Conservation (phyloP, 179 eudicot genomes). For the Nepenthes alata region DNA sequence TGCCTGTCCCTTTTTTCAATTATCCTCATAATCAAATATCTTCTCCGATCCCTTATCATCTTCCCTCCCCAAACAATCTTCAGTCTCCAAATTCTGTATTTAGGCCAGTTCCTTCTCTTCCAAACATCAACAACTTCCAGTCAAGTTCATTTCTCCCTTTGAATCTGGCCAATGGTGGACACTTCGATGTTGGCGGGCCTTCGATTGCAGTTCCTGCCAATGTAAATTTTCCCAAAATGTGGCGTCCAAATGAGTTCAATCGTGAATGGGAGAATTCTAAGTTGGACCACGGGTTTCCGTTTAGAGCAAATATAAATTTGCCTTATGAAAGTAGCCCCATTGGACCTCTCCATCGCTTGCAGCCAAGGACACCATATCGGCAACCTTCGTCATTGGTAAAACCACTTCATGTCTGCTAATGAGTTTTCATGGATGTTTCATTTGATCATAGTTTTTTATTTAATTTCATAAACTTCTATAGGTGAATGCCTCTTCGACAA, state of each 20-base stretch:
- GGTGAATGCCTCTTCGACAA: constrained; percentile 42
- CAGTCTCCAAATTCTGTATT: constrained; percentile 14
- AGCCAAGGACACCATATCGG: constrained; percentile 35
- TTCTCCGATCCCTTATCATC: constrained; percentile 9
- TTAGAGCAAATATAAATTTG: constrained; percentile 11
- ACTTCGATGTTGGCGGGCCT: constrained; percentile 19
- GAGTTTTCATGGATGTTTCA: neutral
- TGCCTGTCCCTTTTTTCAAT: constrained; percentile 14
- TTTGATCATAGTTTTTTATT: neutral
- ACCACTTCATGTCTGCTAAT: neutral
- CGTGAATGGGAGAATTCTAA: constrained; percentile 28
- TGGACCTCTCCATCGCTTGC: constrained; percentile 19
- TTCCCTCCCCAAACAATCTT: constrained; percentile 8
- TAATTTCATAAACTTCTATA: constrained; percentile 4
- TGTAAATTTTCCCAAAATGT: constrained; percentile 24
- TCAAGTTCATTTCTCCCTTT: no score
- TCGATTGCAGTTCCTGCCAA: constrained; percentile 11
- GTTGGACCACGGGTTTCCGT: constrained; percentile 18
- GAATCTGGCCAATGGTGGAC: neutral
- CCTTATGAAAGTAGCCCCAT: constrained; percentile 7
- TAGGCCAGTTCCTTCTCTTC: constrained; percentile 6
- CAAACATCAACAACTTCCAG: constrained; percentile 6
- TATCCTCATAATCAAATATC: constrained; percentile 10
- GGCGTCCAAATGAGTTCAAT: constrained; percentile 35
- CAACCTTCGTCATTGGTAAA: constrained; percentile 39